Conservation (phyloP, 805 yeast genomes). For the Kregervanrija pseudodelftensis region DNA sequence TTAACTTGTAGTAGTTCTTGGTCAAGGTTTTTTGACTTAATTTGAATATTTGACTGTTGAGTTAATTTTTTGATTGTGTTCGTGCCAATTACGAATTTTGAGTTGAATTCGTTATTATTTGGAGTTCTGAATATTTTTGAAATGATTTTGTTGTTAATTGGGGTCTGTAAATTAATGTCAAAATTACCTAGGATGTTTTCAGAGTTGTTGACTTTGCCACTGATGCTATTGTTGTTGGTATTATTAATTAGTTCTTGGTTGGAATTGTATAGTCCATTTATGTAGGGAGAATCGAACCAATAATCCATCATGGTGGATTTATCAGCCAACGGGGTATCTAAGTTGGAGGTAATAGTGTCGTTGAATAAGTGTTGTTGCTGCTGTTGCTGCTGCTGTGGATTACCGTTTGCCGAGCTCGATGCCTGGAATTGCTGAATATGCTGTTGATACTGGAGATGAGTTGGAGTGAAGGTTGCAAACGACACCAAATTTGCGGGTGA, state of each 20-base stretch:
- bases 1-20: no score
- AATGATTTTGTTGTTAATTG: constrained; percentile 1
- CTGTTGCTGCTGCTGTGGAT: not conserved
- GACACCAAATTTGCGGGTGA: constrained; percentile 5
- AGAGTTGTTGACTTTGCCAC: not conserved
- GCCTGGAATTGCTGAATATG: not conserved
- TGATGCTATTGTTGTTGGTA: not conserved
- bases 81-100: not conserved
- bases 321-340: constrained; percentile 5
- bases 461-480: constrained; percentile 5
- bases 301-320: constrained; percentile 5
- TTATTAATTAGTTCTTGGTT: not conserved
- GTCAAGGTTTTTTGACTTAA: no score
- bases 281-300: constrained; percentile 11
- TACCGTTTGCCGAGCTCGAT: not conserved
- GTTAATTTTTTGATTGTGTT: constrained; percentile 6
- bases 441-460: not conserved
- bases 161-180: not conserved
- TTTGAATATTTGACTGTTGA: not conserved
- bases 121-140: constrained; percentile 4
- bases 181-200: not conserved
- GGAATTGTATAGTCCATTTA: constrained; percentile 7
- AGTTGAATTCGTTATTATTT: not conserved
- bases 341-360: not conserved
- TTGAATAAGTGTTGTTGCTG: not conserved